Evolutionary conservation across 208 protist genomes (phyloP), one percentile per base, ranked within the genome.

Genomic region (Trypanosoma theileri): DNA sequence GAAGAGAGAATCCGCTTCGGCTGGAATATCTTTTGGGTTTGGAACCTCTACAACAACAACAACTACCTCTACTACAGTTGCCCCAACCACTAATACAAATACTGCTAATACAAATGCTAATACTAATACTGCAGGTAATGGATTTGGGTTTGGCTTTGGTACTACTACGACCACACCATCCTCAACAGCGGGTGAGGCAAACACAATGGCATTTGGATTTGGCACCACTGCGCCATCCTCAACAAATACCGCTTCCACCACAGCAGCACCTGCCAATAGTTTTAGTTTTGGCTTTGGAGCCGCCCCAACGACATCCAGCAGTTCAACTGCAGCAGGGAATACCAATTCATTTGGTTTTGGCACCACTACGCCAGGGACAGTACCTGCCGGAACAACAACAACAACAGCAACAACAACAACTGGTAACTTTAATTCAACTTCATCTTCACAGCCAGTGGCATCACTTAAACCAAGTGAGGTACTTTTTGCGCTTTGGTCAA

Each of bases 401-500:
- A 66, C 58, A 26, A 44, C 4, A 11, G 28, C n/a, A 57, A 45
- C 14, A 69, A 22, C 7, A 61, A 53, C n/a, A 28, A 53, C 40
- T 66, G 26, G 57, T 44, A 21, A 16, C 45, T 14, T 21, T 42
- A 54, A 17, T 64, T 31, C 41, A 59, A 0, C 59, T 69, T 44
- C 59, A 57, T 17, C n/a, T n/a, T n/a, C 55, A 45, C 10, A 58
- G 4, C 57, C 48, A 45, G 75, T 85, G 21, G 44, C 78, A 55
- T 75, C 74, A 7, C 73, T 93, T 31, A 88, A 90, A 62, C 66
- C 84, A 6, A 84, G 77, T 41, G 85, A 92, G 60, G 60, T 95
- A 17, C 69, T 91, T 51, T 95, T 95, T 65, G 71, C 71, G 10
- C 77, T 95, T 21, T 95, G 90, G 88, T 84, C 90, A 45, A 83